Evolutionary conservation across 306 rosid species (phyloP), one percentile per base, ranked within the genome.

Genomic region (Cicer yamashitae): DNA sequence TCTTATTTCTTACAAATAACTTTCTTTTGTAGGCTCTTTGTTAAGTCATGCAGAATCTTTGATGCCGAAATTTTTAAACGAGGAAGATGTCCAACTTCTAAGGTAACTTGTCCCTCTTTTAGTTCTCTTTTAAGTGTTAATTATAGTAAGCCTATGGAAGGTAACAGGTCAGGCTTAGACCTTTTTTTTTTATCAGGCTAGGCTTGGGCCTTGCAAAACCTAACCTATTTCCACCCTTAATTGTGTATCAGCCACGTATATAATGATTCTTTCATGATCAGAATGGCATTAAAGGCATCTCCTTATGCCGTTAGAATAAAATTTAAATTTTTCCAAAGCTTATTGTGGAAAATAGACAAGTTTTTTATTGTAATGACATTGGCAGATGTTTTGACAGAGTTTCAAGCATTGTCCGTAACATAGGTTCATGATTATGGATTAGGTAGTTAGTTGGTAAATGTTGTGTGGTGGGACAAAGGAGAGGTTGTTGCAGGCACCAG

Each of bases 1-100:
- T 59, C 38, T 70, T 72, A 56, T 75, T 79, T 76, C 79, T 82
- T 44, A 84, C 66, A 45, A 45, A 45, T 82, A 63, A 50, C 79
- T 83, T 85, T 47, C 69, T 51, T 81, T 56, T 89, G 90, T 77
- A 94, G 99, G 96, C 75, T 94, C 97, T 40, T 84, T 94, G 90
- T 80, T 91, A 86, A 90, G 89, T 77, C 99, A 94, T 80, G 96
- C 97, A 53, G 96, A 94, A 84, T 94, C 99, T 41, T 88, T 94
- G 79, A 89, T 89, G 88, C 99, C 99, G 47, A 88, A 66, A 52
- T 87, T 85, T 70, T 86, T 94, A 74, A 90, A 85, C 54, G 86
- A 79, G 82, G 99, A 94, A 83, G 99, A 94, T 86, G 86, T 91
- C 75, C 97, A 89, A 77, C 91, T 91, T 72, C 66, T 94, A 67